Base-by-base conservation (phyloP, 345 rosid species). In the Bruguiera parviflora region DNA sequence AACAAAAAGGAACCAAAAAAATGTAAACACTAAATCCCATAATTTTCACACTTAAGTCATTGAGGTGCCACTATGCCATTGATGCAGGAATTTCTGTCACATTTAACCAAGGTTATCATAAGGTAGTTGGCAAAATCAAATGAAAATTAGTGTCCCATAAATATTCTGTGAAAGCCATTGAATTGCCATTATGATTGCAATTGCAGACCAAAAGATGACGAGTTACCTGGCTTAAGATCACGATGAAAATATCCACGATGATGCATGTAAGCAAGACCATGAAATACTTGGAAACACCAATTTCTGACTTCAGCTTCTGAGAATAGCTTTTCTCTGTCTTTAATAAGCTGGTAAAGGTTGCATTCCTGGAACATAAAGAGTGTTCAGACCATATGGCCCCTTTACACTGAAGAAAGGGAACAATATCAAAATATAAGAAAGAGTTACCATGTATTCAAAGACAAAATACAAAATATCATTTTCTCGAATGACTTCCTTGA, bases 231-330 rank as follows among this genome's bases (percentile, higher is more conserved):
- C 81, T 92, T 92, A 52, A 92, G 91, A 79, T 92, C 98, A 58
- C 98, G 98, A 76, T 92, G 98, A 65, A 92, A 92, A 73, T 89
- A 90, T 67, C 98, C 98, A 61, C 80, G 85, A 75, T 85, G 92
- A 71, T 92, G 96, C 89, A 92, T 87, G 72, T 90, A 87, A 47
- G 88, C 84, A 68, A 92, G 96, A 43, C 92, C 98, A 72, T 89
- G 98, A 69, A 90, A 88, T 49, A 92, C 89, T 87, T 92, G 98
- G 73, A 88, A 90, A 78, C 88, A 92, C 96, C 91, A 88, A 76
- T 87, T 88, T 78, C 91, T 87, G 47, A 89, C 70, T 75, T 88
- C 91, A 69, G 81, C 67, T 79, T 89, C 98, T 2, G 92, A 83
- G 80, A 92, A 88, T 43, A 70, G 84, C 80, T 77, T 84, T 63